Evolutionary conservation across 169 alveolate species (phyloP).

Genomic region (Cystoisospora suis): DNA sequence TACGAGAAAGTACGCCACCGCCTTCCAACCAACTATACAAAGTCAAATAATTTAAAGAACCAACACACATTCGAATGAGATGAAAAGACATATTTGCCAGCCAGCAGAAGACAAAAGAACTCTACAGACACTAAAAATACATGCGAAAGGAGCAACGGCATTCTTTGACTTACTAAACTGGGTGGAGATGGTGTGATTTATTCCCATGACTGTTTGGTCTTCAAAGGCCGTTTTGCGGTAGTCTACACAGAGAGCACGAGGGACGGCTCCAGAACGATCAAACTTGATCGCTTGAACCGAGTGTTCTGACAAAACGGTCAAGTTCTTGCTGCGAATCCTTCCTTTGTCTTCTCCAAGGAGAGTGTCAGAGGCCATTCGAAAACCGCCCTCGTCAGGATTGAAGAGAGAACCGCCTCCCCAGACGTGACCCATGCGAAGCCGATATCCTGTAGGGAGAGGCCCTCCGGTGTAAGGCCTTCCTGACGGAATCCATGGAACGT

Average conservation of each 20-base stretch:
- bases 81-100: too few relatives aligned
- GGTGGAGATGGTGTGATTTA: neutral
- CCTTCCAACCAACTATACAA: slow-evolving; percentile 25
- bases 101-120: too few relatives aligned
- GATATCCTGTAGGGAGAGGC: neutral
- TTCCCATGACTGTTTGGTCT: neutral
- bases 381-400: neutral
- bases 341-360: slow-evolving; percentile 1
- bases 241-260: slow-evolving; percentile 17
- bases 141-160: too few relatives aligned
- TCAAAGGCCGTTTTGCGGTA: slow-evolving; percentile 33
- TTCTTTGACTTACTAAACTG: neutral
- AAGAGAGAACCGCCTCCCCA: slow-evolving; percentile 28
- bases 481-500: neutral
- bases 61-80: too few relatives aligned
- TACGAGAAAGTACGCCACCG: neutral
- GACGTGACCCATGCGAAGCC: neutral
- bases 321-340: neutral
- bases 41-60: too few relatives aligned
- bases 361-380: neutral
- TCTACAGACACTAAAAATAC: too few relatives aligned
- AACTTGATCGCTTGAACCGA: neutral
- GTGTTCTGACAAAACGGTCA: slow-evolving; percentile 17
- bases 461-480: slow-evolving; percentile 9
- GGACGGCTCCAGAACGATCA: neutral